phyloP scores from a whole-genome alignment of 2,329 filamentous ascomycete species.

The Colletotrichum australisinense region DNA sequence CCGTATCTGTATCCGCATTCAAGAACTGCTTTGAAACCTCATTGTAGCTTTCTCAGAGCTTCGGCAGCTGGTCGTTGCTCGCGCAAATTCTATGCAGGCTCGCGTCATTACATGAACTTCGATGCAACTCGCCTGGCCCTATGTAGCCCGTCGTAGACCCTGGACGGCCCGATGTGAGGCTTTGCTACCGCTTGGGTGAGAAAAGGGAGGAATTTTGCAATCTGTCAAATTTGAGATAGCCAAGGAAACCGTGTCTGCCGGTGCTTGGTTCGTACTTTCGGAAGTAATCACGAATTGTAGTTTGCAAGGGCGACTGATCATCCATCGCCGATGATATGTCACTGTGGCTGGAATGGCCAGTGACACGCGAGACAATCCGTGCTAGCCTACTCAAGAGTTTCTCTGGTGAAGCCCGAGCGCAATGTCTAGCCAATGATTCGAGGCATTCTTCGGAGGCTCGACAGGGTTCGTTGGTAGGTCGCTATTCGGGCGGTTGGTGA shows the following conservation, averaged over 20 bases:
- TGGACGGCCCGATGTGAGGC: neutral
- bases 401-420: constrained; percentile 2
- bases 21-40: neutral
- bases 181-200: neutral
- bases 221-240: neutral
- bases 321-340: constrained; percentile 17
- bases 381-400: neutral
- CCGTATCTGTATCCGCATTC: neutral
- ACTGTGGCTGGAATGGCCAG: neutral
- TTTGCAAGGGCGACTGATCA: constrained; percentile 8
- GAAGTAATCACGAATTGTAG: constrained; percentile 11
- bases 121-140: constrained; percentile 14
- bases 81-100: constrained; percentile 12
- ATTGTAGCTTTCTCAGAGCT: neutral
- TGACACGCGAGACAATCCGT: constrained; percentile 8
- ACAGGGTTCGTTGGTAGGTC: neutral
- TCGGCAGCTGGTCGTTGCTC: constrained; percentile 13
- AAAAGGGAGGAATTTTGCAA: neutral
- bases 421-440: neutral
- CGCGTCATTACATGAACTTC: constrained; percentile 17
- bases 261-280: neutral
- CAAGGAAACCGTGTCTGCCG: neutral
- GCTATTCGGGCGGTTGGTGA: constrained; percentile 6
- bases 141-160: neutral
- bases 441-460: neutral